phyloP scores from a whole-genome alignment of 2,329 filamentous ascomycete species.

The Calonectria pauciramosa region DNA sequence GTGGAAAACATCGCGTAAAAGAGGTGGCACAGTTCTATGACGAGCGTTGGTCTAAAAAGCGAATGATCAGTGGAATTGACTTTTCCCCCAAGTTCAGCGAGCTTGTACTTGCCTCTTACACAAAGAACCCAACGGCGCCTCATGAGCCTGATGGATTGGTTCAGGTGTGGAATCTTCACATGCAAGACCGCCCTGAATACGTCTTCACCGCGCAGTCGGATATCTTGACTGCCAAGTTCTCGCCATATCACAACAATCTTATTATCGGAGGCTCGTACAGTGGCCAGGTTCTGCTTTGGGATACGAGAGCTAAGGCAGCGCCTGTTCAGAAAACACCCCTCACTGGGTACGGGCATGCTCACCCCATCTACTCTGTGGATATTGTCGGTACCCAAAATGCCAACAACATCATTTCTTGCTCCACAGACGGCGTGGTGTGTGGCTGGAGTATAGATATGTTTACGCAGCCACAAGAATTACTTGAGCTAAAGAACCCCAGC shows the following conservation, averaged over 20 bases:
- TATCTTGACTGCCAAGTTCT: slow-evolving; percentile 95
- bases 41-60: slow-evolving; percentile 95
- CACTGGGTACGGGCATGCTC: slow-evolving; percentile 94
- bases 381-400: slow-evolving; percentile 99
- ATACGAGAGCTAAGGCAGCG: slow-evolving; percentile 88
- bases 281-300: slow-evolving; percentile 96
- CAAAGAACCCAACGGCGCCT: slow-evolving; percentile 95
- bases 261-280: slow-evolving; percentile 97
- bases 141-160: slow-evolving; percentile 94
- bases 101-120: slow-evolving; percentile 93
- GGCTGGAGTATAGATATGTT: slow-evolving; percentile 99
- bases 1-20: slow-evolving; percentile 81
- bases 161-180: slow-evolving; percentile 96
- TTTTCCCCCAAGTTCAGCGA: slow-evolving; percentile 97
- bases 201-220: slow-evolving; percentile 97
- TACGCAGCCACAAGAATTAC: slow-evolving; percentile 92
- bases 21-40: slow-evolving; percentile 96
- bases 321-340: slow-evolving; percentile 97
- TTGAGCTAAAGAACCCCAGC: slow-evolving; percentile 87
- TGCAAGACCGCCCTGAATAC: slow-evolving; percentile 95
- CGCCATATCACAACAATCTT: slow-evolving; percentile 97
- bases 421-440: slow-evolving; percentile 96
- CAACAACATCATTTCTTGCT: slow-evolving; percentile 98
- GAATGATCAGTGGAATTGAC: slow-evolving; percentile 95
- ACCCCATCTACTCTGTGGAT: slow-evolving; percentile 94